Base-by-base conservation (phyloP, 208 protist species). In the Angomonas deanei region DNA sequence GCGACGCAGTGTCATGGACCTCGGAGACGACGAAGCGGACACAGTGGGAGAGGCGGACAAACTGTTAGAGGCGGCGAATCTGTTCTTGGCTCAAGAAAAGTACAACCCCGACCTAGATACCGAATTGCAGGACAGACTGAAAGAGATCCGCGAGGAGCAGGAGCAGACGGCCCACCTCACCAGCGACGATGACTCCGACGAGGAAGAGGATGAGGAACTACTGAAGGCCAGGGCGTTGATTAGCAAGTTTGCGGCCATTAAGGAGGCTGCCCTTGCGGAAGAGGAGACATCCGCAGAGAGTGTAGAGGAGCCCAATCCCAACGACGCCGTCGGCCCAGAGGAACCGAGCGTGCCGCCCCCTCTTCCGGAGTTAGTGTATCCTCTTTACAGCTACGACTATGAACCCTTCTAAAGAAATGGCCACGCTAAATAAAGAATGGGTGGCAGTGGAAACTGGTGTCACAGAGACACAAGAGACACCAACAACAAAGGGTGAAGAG, bases 121-220 rank as follows among this genome's bases (percentile, higher is more conserved):
- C 19, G 28, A 58, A 30, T 17, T 56, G 11, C 26, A 34, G 31
- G 50, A 6, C 50, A 10, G 26, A 10, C 15, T 33, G 27, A 28
- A 6, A 24, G 21, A 28, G 27, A 56, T 42, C 8, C 13, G 30
- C 19, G 53, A 33, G 6, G 53, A 30, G 11, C 28, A 39, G 30
- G 21, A 58, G 28, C 28, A 24, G 21, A 8, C 5, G 30, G 23
- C 3, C 17, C 19, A n/a, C n/a, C n/a, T n/a, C n/a, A n/a, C n/a
- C n/a, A 27, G 33, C 21, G 55, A 66, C 46, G 66, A 26, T 0
- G 61, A 68, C n/a, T 47, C 63, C 0, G 71, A 72, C 0, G 72
- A 72, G 3, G 67, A 75, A 30, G 74, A 61, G n/a, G 65, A 72
- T 32, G 31, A 66, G 4, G 42, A 83, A 5, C 53, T 88, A 3